Evolutionary conservation across 1,284 basidiomycete genomes (phyloP).

Genomic region (Fomitopsis pinicola): DNA sequence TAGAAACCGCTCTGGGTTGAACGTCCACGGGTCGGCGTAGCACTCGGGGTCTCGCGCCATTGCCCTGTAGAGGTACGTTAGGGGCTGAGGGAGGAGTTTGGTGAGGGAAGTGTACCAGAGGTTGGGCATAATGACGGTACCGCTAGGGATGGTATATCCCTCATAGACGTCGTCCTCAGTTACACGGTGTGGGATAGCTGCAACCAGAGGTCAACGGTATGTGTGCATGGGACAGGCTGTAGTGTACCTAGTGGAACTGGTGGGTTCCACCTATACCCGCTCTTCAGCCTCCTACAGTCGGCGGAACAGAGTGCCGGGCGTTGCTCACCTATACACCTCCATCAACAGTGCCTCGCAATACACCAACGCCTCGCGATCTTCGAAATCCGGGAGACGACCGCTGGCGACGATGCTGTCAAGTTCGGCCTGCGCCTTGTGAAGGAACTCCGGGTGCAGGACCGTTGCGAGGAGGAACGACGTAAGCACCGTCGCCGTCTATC

Average conservation of each 20-base stretch:
- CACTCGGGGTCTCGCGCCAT: slow-evolving; percentile 14
- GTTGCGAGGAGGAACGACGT: slow-evolving; percentile 11
- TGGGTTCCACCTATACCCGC: slow-evolving; percentile 10
- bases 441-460: slow-evolving; percentile 12
- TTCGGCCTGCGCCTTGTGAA: slow-evolving; percentile 12
- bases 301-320: not conserved
- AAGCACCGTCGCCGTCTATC: slow-evolving; percentile 35
- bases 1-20: slow-evolving; percentile 9
- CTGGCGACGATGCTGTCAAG: slow-evolving; percentile 13
- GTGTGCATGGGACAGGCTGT: not conserved
- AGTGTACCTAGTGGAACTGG: slow-evolving; percentile 10
- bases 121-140: too few species aligned
- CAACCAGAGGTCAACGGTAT: too few species aligned
- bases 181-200: too few species aligned
- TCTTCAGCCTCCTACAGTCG: not conserved
- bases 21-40: slow-evolving; percentile 12
- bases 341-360: slow-evolving; percentile 43
- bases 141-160: too few species aligned
- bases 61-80: slow-evolving; percentile 10
- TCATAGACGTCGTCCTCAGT: too few species aligned
- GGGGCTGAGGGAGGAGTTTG: not conserved
- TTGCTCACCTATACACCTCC: slow-evolving; percentile 39
- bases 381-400: slow-evolving; percentile 14
- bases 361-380: slow-evolving; percentile 12
- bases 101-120: not conserved